These are phyloP conservation scores for Scleroderma bovista DNA, from an alignment of 768 basidiomycete genomes.

Conservation along the genomic window DNA sequence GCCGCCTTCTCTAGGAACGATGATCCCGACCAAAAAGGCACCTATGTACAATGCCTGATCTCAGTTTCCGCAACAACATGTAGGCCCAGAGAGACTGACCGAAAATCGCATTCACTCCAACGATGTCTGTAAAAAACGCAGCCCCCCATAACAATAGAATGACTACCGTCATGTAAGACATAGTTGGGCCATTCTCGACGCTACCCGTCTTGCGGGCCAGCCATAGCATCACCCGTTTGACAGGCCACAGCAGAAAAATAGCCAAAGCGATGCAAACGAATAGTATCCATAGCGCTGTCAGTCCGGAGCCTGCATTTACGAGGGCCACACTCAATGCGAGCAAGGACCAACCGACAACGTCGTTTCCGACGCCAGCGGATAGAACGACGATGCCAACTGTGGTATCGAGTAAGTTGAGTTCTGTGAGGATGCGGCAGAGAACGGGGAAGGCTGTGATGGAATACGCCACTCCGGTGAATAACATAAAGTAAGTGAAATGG, in stretches of 20 bases:
- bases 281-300: slow-evolving; percentile 83
- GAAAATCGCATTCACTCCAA: slow-evolving; percentile 90
- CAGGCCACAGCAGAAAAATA: slow-evolving; percentile 65
- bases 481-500: slow-evolving; percentile 85
- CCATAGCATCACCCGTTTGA: slow-evolving; percentile 59
- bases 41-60: slow-evolving; percentile 33
- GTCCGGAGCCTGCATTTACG: slow-evolving; percentile 79
- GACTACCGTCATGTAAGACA: slow-evolving; percentile 83
- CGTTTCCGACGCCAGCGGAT: slow-evolving; percentile 87
- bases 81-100: slow-evolving; percentile 35
- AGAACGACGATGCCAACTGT: slow-evolving; percentile 90
- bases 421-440: slow-evolving; percentile 81
- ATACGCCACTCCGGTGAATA: slow-evolving; percentile 90
- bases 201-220: slow-evolving; percentile 76
- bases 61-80: background rate
- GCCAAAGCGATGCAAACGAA: slow-evolving; percentile 78
- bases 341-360: slow-evolving; percentile 83
- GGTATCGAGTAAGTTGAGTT: slow-evolving; percentile 87
- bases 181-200: slow-evolving; percentile 74
- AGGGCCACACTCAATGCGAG: slow-evolving; percentile 89
- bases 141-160: slow-evolving; percentile 79
- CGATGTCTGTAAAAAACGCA: slow-evolving; percentile 90
- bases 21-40: slow-evolving; percentile 76
- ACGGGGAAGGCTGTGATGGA: slow-evolving; percentile 87
- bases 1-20: slow-evolving; percentile 84